Conservation (phyloP, 345 rosid species). For the Hibiscus syriacus region DNA sequence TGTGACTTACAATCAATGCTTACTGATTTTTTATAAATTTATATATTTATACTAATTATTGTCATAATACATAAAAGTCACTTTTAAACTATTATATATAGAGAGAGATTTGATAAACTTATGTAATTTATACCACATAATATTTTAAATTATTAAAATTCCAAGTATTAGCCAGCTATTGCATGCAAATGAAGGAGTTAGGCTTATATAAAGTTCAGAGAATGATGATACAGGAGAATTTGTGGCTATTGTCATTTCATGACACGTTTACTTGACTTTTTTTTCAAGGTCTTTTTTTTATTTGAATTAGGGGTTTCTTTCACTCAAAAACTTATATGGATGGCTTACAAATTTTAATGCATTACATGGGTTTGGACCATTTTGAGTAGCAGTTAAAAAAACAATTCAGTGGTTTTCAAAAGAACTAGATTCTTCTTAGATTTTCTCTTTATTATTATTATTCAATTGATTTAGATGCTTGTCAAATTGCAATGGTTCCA, state of each 20-base stretch:
- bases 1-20: too few species aligned
- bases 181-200: slow-evolving; percentile 17
- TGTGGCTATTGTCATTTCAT: background rate
- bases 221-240: background rate
- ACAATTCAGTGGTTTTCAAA: background rate
- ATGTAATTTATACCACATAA: background rate
- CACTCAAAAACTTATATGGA: slow-evolving; percentile 37
- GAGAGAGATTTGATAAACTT: too few species aligned
- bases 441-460: background rate
- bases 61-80: too few species aligned
- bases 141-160: background rate
- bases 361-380: slow-evolving; percentile 3
- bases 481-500: background rate
- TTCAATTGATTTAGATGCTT: background rate
- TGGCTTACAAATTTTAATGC: slow-evolving; percentile 12
- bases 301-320: slow-evolving; percentile 39
- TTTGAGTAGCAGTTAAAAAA: background rate
- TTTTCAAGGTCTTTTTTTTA: background rate
- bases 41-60: too few species aligned
- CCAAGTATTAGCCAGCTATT: background rate
- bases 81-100: too few species aligned
- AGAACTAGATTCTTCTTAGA: slow-evolving; percentile 2
- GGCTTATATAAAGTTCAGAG: slow-evolving; percentile 15
- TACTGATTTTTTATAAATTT: too few species aligned
- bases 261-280: slow-evolving; percentile 22